Conservation (phyloP, 345 rosid species). For the Microthlaspi erraticum region DNA sequence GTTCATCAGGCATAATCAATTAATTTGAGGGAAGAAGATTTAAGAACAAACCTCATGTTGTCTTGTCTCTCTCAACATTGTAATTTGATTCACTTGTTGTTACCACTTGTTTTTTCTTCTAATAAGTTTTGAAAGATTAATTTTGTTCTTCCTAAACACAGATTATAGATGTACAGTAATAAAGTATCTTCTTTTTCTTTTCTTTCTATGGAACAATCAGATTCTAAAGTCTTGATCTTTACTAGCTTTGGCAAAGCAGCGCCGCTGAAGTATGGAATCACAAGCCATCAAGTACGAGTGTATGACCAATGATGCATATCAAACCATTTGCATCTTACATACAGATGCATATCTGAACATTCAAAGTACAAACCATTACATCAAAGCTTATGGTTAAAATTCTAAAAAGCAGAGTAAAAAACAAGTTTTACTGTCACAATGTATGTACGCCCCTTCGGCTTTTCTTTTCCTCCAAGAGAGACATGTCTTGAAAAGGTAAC, state of each 20-base stretch:
- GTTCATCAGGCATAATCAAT: constrained; percentile 33
- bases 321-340: too few species aligned
- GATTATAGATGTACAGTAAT: not conserved
- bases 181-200: not conserved
- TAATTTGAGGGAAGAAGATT: constrained; percentile 25
- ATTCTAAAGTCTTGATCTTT: not conserved
- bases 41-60: constrained; percentile 24
- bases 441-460: too few species aligned
- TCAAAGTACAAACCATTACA: too few species aligned
- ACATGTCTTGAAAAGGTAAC: too few species aligned
- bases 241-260: constrained; percentile 54
- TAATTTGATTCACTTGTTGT: constrained; percentile 21
- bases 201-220: not conserved
- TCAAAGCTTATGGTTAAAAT: too few species aligned
- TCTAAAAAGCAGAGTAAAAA: too few species aligned
- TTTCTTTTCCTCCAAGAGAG: too few species aligned
- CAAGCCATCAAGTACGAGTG: constrained; percentile 91
- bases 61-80: constrained; percentile 34
- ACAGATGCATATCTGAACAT: too few species aligned
- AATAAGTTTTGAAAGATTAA: not conserved
- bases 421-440: too few species aligned
- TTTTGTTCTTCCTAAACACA: not conserved
- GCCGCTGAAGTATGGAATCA: constrained; percentile 91
- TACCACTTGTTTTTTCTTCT: not conserved
- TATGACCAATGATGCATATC: too few species aligned